These are phyloP conservation scores for Fusarium drepaniforme DNA, from an alignment of 2,329 filamentous ascomycete genomes.

Conservation along the genomic window DNA sequence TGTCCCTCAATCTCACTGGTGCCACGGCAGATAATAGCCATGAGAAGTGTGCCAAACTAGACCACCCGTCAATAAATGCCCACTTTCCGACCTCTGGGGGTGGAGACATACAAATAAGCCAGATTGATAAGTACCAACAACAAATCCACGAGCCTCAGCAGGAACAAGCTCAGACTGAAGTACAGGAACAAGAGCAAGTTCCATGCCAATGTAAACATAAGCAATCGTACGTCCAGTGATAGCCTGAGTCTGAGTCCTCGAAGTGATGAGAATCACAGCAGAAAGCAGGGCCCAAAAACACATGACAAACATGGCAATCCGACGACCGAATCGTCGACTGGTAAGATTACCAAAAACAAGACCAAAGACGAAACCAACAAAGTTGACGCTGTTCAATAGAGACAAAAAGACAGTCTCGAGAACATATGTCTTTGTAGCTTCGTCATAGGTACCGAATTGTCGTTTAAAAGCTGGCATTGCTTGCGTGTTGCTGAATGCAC, in stretches of 20 bases:
- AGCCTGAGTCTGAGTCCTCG: not conserved
- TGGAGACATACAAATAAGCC: not conserved
- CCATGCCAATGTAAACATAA: slow-evolving; percentile 54
- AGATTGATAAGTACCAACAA: slow-evolving; percentile 38
- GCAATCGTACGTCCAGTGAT: slow-evolving; percentile 25
- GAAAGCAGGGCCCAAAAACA: slow-evolving; percentile 48
- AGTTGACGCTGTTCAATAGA: slow-evolving; percentile 51
- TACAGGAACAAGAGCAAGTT: slow-evolving; percentile 52
- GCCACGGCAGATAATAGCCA: slow-evolving; percentile 43
- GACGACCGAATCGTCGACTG: slow-evolving; percentile 47
- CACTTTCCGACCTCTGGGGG: not conserved
- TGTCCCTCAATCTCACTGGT: slow-evolving; percentile 45
- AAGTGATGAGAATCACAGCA: slow-evolving; percentile 49
- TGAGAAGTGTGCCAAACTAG: slow-evolving; percentile 21
- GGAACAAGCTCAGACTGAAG: slow-evolving; percentile 51
- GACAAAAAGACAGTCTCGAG: slow-evolving; percentile 39
- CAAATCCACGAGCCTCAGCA: slow-evolving; percentile 44
- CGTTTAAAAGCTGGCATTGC: slow-evolving; percentile 51
- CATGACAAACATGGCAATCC: slow-evolving; percentile 52
- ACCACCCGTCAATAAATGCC: not conserved
- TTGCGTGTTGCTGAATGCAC: slow-evolving; percentile 51
- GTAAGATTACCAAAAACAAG: slow-evolving; percentile 48
- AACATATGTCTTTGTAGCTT: slow-evolving; percentile 43
- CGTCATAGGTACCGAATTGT: slow-evolving; percentile 43
- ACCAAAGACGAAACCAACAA: slow-evolving; percentile 42